Evolutionary conservation across 768 basidiomycete species (phyloP), one percentile per base, ranked within the genome.

Genomic region (Coprinellus aureogranulatus): DNA sequence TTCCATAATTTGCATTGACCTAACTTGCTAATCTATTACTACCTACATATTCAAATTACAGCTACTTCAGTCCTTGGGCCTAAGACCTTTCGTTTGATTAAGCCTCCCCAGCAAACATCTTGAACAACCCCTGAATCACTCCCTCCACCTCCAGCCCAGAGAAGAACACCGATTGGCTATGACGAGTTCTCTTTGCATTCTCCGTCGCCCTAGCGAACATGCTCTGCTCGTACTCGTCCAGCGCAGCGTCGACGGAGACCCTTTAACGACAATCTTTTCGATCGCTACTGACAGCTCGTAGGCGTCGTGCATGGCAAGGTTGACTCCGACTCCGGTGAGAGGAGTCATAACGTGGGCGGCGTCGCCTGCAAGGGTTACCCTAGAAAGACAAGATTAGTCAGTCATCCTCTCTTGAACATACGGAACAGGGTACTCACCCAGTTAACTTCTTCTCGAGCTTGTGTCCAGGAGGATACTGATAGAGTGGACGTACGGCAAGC

Each of bases 281-380:
- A 59, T 56, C 8, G 61, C 58, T 30, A 26, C 34, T 2, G 62
- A 55, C 9, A 67, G 56, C 28, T 67, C 65, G 42, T 65, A 55
- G 1, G 66, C 62, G 53, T 64, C 66, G 23, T 57, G 51, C 61
- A 68, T 61, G 4, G 60, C 65, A 14, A 65, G 59, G 44, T 68
- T 68, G 14, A 67, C 65, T 8, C 68, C 68, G 26, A 63, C 65
- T 10, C 68, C 68, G 0, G 64, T 64, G 47, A 66, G 66, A 20
- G 66, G 68, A 9, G 65, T 65, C 63, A 69, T 67, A 28, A 69
- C 60, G 59, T 69, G 68, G 1, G 68, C 68, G 16, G 68, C 66
- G 58, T 69, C 66, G 2, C 66, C 68, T 2, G 67, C 45, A 14
- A 67, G 34, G 4, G 66, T 66, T 40, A 63, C 51, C 27, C 62